Conservation (phyloP, 352 stramenopile species). For the Phytopythium montanum region DNA sequence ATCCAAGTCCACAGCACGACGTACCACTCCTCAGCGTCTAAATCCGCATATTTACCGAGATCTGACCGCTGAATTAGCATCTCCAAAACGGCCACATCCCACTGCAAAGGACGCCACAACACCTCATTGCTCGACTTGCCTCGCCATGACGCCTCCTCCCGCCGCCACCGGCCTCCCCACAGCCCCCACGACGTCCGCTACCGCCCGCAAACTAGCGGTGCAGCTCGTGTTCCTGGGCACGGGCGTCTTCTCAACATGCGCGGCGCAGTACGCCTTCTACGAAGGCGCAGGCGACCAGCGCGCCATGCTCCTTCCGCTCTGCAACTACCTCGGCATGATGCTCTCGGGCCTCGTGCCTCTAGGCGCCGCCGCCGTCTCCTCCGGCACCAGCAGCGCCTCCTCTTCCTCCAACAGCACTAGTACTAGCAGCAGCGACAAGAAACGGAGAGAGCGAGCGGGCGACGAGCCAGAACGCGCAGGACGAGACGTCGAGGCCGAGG, state of each 20-base stretch:
- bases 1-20: no score
- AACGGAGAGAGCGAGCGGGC: neutral
- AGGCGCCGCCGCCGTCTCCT: constrained; percentile 4
- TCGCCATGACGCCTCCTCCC: neutral
- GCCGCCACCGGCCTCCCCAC: neutral
- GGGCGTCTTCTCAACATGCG: constrained; percentile 82
- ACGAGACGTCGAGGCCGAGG: neutral
- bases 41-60: no score
- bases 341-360: constrained; percentile 64
- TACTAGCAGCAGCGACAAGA: constrained; percentile 4
- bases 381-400: no score
- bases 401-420: constrained; percentile 4
- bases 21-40: no score
- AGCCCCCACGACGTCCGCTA: neutral
- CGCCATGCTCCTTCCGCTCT: constrained; percentile 83
- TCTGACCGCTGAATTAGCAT: no score
- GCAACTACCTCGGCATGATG: constrained; percentile 88
- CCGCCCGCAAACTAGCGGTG: constrained; percentile 24
- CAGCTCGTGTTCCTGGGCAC: constrained; percentile 77
- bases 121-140: neutral
- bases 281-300: constrained; percentile 76
- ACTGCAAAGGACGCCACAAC: neutral
- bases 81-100: no score
- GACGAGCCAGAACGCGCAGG: constrained; percentile 15
- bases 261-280: constrained; percentile 85